phyloP scores from a whole-genome alignment of 352 stramenopile species.

The Phytophthora crassamura region DNA sequence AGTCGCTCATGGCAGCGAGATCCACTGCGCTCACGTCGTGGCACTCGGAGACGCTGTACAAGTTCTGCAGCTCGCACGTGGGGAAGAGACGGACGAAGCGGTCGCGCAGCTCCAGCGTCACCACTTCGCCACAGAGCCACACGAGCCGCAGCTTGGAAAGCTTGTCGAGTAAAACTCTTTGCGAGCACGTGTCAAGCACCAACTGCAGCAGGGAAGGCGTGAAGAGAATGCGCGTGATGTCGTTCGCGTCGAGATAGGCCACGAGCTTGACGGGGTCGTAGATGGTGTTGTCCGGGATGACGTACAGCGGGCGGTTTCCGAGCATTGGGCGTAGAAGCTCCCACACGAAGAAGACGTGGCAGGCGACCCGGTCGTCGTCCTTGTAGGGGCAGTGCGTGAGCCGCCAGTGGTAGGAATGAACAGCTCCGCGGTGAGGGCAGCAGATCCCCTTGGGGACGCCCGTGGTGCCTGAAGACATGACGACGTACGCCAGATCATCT shows the following conservation, averaged over 20 bases:
- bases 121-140: slow-evolving; percentile 94
- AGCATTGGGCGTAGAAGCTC: slow-evolving; percentile 92
- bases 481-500: slow-evolving; percentile 92
- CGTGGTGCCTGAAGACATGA: slow-evolving; percentile 94
- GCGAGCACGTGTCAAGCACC: slow-evolving; percentile 76
- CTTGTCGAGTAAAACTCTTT: slow-evolving; percentile 57
- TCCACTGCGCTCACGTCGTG: slow-evolving; percentile 91
- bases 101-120: slow-evolving; percentile 90
- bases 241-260: slow-evolving; percentile 70
- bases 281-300: slow-evolving; percentile 93
- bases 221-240: slow-evolving; percentile 93
- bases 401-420: slow-evolving; percentile 94
- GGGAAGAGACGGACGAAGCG: slow-evolving; percentile 88
- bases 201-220: slow-evolving; percentile 93
- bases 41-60: slow-evolving; percentile 95
- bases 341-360: slow-evolving; percentile 97
- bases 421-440: slow-evolving; percentile 91
- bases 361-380: slow-evolving; percentile 86
- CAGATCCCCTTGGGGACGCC: slow-evolving; percentile 94
- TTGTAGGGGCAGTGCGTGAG: slow-evolving; percentile 77
- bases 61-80: slow-evolving; percentile 89
- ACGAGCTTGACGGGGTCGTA: slow-evolving; percentile 91
- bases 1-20: slow-evolving; percentile 75
- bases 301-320: slow-evolving; percentile 87
- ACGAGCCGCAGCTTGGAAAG: slow-evolving; percentile 86